Percentiles rank a stretch among this genome's conserved stretches.
These are phyloP conservation scores for Dipodascus geniculatus DNA, from an alignment of 805 yeast genomes.

Conservation along the genomic window DNA sequence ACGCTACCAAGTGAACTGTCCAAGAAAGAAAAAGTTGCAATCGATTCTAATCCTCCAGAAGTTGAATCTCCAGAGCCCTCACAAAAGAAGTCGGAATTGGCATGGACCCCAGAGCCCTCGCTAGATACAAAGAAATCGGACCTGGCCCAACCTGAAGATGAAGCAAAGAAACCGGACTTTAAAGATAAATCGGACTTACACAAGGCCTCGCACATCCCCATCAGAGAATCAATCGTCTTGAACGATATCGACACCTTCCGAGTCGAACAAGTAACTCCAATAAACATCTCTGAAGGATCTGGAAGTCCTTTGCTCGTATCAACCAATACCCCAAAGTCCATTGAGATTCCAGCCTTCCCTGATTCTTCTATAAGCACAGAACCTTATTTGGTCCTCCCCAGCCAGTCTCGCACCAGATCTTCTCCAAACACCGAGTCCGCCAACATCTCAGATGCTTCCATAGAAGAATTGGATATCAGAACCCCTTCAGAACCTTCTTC, in stretches of 20 bases:
- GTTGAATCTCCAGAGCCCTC: too few species aligned
- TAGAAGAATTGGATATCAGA: neutral
- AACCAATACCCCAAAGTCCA: neutral
- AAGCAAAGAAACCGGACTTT: neutral
- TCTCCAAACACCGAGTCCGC: neutral
- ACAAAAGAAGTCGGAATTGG: too few species aligned
- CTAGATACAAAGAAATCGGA: too few species aligned
- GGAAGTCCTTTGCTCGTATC: neutral
- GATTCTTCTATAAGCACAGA: neutral
- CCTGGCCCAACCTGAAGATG: neutral
- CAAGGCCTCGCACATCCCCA: neutral
- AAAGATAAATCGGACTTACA: neutral
- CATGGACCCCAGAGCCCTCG: too few species aligned
- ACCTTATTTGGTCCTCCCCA: neutral
- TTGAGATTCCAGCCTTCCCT: neutral
- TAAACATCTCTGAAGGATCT: neutral
- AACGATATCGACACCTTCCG: neutral
- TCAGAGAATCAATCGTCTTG: neutral
- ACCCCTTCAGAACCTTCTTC: too few species aligned
- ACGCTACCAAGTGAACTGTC: neutral
- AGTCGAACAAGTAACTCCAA: neutral
- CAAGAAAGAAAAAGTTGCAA: neutral
- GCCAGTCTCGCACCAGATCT: neutral
- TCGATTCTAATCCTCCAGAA: too few species aligned
- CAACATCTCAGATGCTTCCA: neutral